Evolutionary conservation across 2,329 filamentous ascomycete genomes (phyloP), one percentile per base, ranked within the genome.

Genomic region (Stromatinia cepivora): DNA sequence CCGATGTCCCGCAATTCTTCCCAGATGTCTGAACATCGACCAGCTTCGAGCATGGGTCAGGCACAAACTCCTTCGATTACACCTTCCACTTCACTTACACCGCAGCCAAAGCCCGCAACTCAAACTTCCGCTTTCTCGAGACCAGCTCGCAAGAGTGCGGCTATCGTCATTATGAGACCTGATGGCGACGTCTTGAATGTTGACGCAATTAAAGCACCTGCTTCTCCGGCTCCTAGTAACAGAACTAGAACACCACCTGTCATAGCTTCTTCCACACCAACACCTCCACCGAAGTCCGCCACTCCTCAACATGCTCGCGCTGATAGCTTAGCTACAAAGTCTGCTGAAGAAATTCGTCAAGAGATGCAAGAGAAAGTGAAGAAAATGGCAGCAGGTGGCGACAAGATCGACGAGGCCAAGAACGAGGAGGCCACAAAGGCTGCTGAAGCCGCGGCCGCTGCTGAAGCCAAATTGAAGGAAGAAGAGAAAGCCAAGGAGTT

Each of bases 1-100:
- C 82, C 83, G 53, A 94, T 97, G 90, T 95, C 94, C 2, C 90
- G 94, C 75, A 93, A 88, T 71, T 87, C 91, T 2, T 96, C 93
- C 2, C 92, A 95, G 79, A 86, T 91, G 69, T 92, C 92, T n/a
- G 86, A 89, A 76, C 76, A 76, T 31, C 82, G 87, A 61, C 84
- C 81, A 48, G 87, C 87, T 72, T 79, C 78, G 0, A 79, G 77
- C 71, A 76, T 79, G 74, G 78, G 77, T 3, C 77, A 79, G 52
- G 73, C 77, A 34, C 76, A 77, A 64, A 76, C 77, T 57, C 76
- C 77, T 63, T 77, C 76, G 1, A 78, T 79, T 70, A 69, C 74
- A 25, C 73, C 77, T 4, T 66, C 75, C 25, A 70, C 72, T 58
- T 73, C 73, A 39, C 84, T 85, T 8, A 87, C 87, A 70, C 89